Evolutionary conservation across 257 asterid species (phyloP).

Genomic region (Verbascum thapsus): DNA sequence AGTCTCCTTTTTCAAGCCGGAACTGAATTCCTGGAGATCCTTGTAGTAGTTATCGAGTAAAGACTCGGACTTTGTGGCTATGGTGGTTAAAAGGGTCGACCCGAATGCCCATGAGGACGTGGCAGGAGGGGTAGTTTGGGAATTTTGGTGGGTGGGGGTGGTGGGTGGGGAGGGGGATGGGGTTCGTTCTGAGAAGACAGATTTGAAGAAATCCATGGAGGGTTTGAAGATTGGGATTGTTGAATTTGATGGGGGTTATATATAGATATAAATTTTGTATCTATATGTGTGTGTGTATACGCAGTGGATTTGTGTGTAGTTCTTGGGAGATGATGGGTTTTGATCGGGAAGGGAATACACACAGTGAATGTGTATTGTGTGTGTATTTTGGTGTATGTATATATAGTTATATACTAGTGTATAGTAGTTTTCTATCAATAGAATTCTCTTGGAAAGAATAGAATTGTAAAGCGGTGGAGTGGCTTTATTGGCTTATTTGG

Average conservation of each 20-base stretch:
- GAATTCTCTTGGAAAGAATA: too few species aligned
- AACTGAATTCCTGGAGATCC: slow-evolving; percentile 76
- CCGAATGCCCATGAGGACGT: slow-evolving; percentile 61
- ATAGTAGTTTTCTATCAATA: too few species aligned
- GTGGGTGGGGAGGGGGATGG: slow-evolving; percentile 35
- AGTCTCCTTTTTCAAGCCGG: slow-evolving; percentile 69
- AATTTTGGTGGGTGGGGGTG: slow-evolving; percentile 36
- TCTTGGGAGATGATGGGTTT: too few species aligned
- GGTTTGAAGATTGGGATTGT: slow-evolving; percentile 9
- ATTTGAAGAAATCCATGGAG: slow-evolving; percentile 79
- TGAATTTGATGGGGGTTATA: slow-evolving; percentile 9
- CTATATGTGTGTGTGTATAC: not conserved
- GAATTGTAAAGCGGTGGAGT: too few species aligned
- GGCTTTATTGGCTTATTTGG: too few species aligned
- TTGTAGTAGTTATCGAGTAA: slow-evolving; percentile 67
- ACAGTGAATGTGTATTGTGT: too few species aligned
- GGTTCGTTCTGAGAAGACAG: slow-evolving; percentile 66
- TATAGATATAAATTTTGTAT: slow-evolving; percentile 19
- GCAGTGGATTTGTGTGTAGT: slow-evolving; percentile 23
- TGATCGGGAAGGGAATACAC: too few species aligned
- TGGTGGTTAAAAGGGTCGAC: slow-evolving; percentile 55
- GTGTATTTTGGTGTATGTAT: too few species aligned
- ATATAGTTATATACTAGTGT: too few species aligned
- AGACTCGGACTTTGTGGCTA: slow-evolving; percentile 77
- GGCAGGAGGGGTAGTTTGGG: slow-evolving; percentile 38